These are phyloP conservation scores for Warburgia ugandensis DNA, from an alignment of 164 flowering plant species.

Conservation along the genomic window DNA sequence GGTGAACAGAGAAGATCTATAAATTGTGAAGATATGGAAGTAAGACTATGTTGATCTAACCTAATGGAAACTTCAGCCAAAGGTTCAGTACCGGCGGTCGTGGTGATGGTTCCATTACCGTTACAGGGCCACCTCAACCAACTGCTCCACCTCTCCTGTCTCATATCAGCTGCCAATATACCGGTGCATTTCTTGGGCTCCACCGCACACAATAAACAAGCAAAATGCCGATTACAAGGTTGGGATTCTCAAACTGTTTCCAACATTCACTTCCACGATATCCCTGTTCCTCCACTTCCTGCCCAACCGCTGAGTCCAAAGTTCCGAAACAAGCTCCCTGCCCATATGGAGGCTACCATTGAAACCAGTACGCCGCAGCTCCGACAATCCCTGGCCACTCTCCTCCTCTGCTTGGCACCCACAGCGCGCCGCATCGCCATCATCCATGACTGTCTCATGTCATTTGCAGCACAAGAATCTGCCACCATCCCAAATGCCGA, in stretches of 20 bases:
- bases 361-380: constrained; percentile 29
- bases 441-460: constrained; percentile 57
- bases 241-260: constrained; percentile 17
- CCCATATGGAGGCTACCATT: constrained; percentile 40
- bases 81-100: constrained; percentile 32
- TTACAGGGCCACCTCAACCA: constrained; percentile 63
- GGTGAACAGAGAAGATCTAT: no score
- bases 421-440: constrained; percentile 26
- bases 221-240: constrained; percentile 32
- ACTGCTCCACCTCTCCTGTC: constrained; percentile 46
- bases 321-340: constrained; percentile 33
- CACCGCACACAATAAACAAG: constrained; percentile 50
- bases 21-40: no score
- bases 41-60: no score
- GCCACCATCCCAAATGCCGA: constrained; percentile 35
- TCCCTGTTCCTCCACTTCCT: constrained; percentile 21
- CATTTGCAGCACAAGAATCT: constrained; percentile 43
- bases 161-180: constrained; percentile 26
- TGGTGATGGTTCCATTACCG: constrained; percentile 51
- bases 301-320: constrained; percentile 41
- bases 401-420: constrained; percentile 28
- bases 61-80: no score
- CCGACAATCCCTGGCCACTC: constrained; percentile 33
- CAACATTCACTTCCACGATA: constrained; percentile 48
- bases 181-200: constrained; percentile 35